Conservation (phyloP, 1,284 basidiomycete genomes). For the Pyrrhoderma lamaoense region DNA sequence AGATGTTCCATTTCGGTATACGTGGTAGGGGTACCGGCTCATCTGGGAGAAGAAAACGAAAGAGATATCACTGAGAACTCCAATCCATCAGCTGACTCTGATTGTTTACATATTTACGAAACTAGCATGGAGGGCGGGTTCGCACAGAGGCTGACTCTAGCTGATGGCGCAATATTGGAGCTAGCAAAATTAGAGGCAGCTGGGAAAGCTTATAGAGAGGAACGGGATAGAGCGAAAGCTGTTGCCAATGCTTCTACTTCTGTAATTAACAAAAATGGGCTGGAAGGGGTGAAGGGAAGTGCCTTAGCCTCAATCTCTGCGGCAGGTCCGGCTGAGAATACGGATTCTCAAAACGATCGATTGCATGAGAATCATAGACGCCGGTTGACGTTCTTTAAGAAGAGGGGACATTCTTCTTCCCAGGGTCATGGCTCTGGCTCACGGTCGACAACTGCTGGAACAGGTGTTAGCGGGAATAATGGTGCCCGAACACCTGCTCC, state of each 20-base stretch:
- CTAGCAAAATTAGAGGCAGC: constrained; percentile 52
- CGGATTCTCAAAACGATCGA: neutral
- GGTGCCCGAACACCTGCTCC: constrained; percentile 10
- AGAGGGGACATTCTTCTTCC: constrained; percentile 5
- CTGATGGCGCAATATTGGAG: constrained; percentile 68
- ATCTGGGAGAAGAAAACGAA: constrained; percentile 31
- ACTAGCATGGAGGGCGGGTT: constrained; percentile 77
- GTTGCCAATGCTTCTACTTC: constrained; percentile 9
- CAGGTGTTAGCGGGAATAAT: neutral
- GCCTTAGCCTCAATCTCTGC: neutral
- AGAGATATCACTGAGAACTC: neutral
- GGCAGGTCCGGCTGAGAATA: neutral
- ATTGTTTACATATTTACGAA: constrained; percentile 62
- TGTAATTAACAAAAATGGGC: neutral
- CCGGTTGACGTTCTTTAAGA: constrained; percentile 15
- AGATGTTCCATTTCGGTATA: constrained; percentile 72
- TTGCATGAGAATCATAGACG: constrained; percentile 5
- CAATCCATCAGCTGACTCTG: constrained; percentile 27
- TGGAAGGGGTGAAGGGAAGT: neutral
- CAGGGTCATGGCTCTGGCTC: neutral
- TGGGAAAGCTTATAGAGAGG: constrained; percentile 13
- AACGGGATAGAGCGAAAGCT: constrained; percentile 19
- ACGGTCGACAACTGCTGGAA: neutral
- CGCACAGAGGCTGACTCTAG: constrained; percentile 60
- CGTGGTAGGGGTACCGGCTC: constrained; percentile 57